Evolutionary conservation across 495 filamentous ascomycete genomes (phyloP).

Genomic region (Penicillium malachiteum): DNA sequence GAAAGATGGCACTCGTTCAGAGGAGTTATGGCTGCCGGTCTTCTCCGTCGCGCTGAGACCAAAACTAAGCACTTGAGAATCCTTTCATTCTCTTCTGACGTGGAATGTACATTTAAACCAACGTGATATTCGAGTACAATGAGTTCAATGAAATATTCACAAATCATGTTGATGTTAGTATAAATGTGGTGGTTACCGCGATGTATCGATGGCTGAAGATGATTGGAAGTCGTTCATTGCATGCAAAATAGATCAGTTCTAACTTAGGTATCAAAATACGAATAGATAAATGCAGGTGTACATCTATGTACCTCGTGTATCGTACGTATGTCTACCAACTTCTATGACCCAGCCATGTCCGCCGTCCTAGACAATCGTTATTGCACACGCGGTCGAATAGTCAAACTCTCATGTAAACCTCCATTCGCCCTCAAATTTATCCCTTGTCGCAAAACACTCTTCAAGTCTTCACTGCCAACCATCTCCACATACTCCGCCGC

Average conservation of each 20-base stretch:
- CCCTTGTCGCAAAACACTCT: constrained; percentile 6
- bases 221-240: neutral
- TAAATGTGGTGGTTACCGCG: too few relatives aligned
- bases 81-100: too few relatives aligned
- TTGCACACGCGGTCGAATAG: constrained; percentile 6
- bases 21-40: too few relatives aligned
- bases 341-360: neutral
- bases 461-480: constrained; percentile 13
- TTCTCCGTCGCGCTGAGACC: too few relatives aligned
- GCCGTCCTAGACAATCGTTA: neutral
- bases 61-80: too few relatives aligned
- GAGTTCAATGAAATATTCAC: too few relatives aligned
- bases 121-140: too few relatives aligned
- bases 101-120: too few relatives aligned
- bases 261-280: neutral
- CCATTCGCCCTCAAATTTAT: neutral
- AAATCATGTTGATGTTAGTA: too few relatives aligned
- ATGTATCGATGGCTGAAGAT: neutral
- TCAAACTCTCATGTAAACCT: neutral
- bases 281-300: neutral
- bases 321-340: neutral
- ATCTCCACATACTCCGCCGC: constrained; percentile 13
- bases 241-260: too few relatives aligned
- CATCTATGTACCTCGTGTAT: neutral
- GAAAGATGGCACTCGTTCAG: too few relatives aligned